Base-by-base conservation (phyloP, 73 alveolate genomes). In the Stentor roeselii region DNA sequence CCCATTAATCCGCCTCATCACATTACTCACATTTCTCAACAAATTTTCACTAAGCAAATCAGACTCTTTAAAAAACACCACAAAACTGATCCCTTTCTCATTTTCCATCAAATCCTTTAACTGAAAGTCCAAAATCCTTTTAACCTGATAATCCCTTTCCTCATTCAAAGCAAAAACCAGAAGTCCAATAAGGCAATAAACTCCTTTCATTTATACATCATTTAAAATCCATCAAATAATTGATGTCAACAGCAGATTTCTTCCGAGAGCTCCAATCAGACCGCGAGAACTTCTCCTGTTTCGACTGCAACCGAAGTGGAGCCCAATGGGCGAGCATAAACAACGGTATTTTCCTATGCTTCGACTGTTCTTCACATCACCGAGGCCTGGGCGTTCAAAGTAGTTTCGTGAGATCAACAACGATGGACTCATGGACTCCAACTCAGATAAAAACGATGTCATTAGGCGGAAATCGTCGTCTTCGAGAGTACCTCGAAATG, bases 401-500 rank as follows among this genome's bases (percentile, higher is more conserved):
- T 37, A 93, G 97, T 82, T 91, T 92, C 84, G 94, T 97, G 27
- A 86, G 96, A 87, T 96, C 99, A 21, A 78, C 95, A 27, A 89
- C 91, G 59, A 90, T 97, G 88, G 99, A 97, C 59, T 88, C 95
- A 40, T 96, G 99, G 99, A 90, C 94, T 60, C 94, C 90, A 42
- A 92, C 82, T 78, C 97, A 96, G 85, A 84, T 97, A 37, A 93
- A 94, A 76, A 60, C 94, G 88, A 94, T 97, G 98, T 84, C 90
- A 80, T 82, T 87, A 34, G 99, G 99, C 38, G 99, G 99, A 39
- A 96, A 97, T 90, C 92, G 92, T 83, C 94, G 90, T 50, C 87
- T 96, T 4, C 87, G 90, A 86, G 94, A 87, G 60, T 97, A 90
- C 91, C 89, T 97, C 83, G 91, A 89, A 40, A 75, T 84, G 27